Evolutionary conservation across 352 stramenopile genomes (phyloP).

Genomic region (Globisporangium orthogonon): DNA sequence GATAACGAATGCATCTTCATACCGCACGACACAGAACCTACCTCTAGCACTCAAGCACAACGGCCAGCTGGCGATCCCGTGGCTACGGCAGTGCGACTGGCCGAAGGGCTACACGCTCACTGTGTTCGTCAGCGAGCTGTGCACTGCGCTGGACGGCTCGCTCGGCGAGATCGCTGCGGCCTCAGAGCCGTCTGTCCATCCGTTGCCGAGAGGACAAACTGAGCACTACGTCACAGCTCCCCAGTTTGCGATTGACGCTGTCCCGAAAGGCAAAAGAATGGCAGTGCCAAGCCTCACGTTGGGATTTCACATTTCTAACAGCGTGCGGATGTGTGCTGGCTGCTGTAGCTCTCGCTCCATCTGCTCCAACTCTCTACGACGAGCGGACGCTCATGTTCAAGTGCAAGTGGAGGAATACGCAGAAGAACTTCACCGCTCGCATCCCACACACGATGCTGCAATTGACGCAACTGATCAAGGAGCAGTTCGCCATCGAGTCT

Average conservation of each 20-base stretch:
- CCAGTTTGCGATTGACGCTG: slow-evolving; percentile 15
- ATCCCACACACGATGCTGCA: slow-evolving; percentile 20
- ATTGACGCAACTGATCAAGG: slow-evolving; percentile 27
- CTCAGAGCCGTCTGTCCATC: slow-evolving; percentile 14
- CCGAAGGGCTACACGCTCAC: slow-evolving; percentile 40
- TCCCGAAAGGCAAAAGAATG: neutral
- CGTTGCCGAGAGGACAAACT: slow-evolving; percentile 7
- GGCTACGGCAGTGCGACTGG: slow-evolving; percentile 45
- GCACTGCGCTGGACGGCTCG: slow-evolving; percentile 19
- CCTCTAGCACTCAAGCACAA: slow-evolving; percentile 26
- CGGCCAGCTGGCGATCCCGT: slow-evolving; percentile 36
- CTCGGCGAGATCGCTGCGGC: slow-evolving; percentile 2
- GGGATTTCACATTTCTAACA: neutral
- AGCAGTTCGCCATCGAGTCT: slow-evolving; percentile 31
- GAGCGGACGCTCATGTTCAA: slow-evolving; percentile 31
- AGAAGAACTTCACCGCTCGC: slow-evolving; percentile 34
- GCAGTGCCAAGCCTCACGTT: too few species aligned
- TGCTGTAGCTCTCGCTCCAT: neutral
- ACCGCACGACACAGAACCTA: slow-evolving; percentile 25
- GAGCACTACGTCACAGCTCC: slow-evolving; percentile 24
- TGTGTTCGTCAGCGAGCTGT: slow-evolving; percentile 45
- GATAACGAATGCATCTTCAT: neutral
- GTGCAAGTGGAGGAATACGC: slow-evolving; percentile 57
- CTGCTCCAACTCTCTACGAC: neutral
- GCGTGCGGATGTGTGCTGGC: neutral